Evolutionary conservation across 2,329 filamentous ascomycete species (phyloP).

Genomic region (Emergomyces africanus): DNA sequence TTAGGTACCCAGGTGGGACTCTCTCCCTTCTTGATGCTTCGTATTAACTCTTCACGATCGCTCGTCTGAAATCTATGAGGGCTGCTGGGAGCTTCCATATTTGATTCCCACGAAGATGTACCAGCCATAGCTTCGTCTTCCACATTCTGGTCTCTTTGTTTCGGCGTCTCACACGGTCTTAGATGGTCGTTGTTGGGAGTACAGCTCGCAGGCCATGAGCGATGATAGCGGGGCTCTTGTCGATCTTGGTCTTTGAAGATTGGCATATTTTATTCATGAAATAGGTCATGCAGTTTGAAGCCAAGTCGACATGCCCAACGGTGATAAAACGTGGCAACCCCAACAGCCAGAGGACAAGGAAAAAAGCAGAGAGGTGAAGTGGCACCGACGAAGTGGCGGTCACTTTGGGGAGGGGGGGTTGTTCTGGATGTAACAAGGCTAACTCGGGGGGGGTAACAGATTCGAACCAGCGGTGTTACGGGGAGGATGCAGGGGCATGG

Average conservation of each 20-base stretch:
- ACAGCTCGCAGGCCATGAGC: conserved; percentile 7
- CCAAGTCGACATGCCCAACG: background rate
- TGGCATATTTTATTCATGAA: conserved; percentile 14
- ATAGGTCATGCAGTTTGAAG: conserved; percentile 2
- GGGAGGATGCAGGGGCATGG: background rate
- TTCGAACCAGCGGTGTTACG: background rate
- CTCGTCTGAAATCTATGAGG: conserved; percentile 18
- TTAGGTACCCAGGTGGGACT: conserved; percentile 61
- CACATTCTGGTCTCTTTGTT: conserved; percentile 5
- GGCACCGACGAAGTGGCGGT: conserved; percentile 10
- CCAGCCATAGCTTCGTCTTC: conserved; percentile 11
- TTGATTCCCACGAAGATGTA: conserved; percentile 7
- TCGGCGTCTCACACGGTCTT: conserved; percentile 9
- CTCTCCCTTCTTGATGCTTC: conserved; percentile 67
- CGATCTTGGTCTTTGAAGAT: conserved; percentile 20
- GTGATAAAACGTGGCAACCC: conserved; percentile 11
- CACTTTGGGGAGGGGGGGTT: background rate
- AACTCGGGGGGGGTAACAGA: background rate
- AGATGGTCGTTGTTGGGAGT: conserved; percentile 5
- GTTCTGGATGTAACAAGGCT: background rate
- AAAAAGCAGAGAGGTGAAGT: conserved; percentile 6
- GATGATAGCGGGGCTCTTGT: conserved; percentile 18
- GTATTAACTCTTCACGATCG: conserved; percentile 68
- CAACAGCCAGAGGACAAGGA: conserved; percentile 3
- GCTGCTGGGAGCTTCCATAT: conserved; percentile 9